Evolutionary conservation across 805 yeast species (phyloP).

Genomic region (Ogataea kodamae): DNA sequence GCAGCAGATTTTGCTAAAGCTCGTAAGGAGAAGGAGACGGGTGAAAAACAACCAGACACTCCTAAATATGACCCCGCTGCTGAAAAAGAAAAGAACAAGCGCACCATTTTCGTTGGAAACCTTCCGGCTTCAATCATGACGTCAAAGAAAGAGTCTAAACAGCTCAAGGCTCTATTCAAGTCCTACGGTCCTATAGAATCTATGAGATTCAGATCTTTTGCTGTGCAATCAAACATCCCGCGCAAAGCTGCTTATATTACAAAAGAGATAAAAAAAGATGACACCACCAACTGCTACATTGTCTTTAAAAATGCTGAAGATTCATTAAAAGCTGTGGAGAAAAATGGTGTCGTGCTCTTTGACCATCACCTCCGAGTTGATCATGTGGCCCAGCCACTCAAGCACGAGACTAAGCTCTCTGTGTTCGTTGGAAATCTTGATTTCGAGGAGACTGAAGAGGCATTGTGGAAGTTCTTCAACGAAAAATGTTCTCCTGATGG

Average conservation of each 20-base stretch:
- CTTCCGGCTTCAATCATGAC: conserved; percentile 63
- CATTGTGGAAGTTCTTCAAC: conserved; percentile 77
- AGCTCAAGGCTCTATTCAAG: conserved; percentile 62
- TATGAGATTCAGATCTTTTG: conserved; percentile 86
- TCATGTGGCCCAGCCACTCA: conserved; percentile 86
- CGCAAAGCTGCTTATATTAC: conserved; percentile 87
- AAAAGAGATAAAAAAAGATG: conserved; percentile 71
- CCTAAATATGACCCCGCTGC: conserved; percentile 59
- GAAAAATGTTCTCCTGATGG: conserved; percentile 36
- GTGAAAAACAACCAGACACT: conserved; percentile 16
- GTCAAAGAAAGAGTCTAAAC: conserved; percentile 55
- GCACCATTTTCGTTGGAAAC: conserved; percentile 87
- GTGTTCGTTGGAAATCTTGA: conserved; percentile 92
- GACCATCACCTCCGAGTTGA: conserved; percentile 85
- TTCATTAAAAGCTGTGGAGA: conserved; percentile 41
- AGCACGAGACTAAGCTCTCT: conserved; percentile 77
- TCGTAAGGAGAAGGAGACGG: conserved; percentile 5
- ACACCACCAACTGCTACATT: conserved; percentile 82
- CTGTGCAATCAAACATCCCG: conserved; percentile 83
- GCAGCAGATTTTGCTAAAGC: conserved; percentile 8
- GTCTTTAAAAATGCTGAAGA: conserved; percentile 61
- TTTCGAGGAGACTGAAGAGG: conserved; percentile 89
- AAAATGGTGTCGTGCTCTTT: conserved; percentile 67
- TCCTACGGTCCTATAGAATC: conserved; percentile 59
- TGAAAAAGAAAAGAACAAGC: conserved; percentile 73